Conservation (phyloP, 495 filamentous ascomycete species). For the Neurospora sp. region DNA sequence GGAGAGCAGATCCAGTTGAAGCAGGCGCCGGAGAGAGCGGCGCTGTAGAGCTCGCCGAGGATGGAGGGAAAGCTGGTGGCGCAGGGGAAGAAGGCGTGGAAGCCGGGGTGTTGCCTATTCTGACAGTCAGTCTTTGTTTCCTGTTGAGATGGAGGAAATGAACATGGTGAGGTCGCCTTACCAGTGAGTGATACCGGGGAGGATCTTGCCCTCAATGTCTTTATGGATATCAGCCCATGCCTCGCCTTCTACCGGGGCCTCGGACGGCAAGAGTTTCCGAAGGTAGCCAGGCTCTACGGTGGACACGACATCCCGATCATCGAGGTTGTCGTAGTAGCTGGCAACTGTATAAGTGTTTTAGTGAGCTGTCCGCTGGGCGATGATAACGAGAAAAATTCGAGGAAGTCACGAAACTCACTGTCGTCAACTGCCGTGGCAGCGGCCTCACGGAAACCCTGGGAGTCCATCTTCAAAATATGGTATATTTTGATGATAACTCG, state of each 20-base stretch:
- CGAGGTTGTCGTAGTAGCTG: constrained; percentile 70
- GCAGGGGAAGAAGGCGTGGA: constrained; percentile 93
- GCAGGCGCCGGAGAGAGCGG: constrained; percentile 77
- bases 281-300: constrained; percentile 82
- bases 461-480: constrained; percentile 52
- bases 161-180: constrained; percentile 10
- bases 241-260: constrained; percentile 64
- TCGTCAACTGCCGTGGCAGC: constrained; percentile 77
- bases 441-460: constrained; percentile 68
- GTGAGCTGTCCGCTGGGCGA: neutral
- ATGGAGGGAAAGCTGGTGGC: constrained; percentile 74
- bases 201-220: constrained; percentile 80
- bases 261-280: constrained; percentile 61
- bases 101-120: constrained; percentile 67
- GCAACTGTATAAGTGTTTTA: constrained; percentile 44
- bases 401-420: constrained; percentile 44
- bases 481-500: neutral
- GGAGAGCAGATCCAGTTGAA: constrained; percentile 98
- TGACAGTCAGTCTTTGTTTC: neutral
- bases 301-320: constrained; percentile 61
- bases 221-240: constrained; percentile 69
- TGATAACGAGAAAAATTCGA: neutral
- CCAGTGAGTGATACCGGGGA: constrained; percentile 94
- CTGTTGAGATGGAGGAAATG: neutral
- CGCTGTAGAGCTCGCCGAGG: constrained; percentile 86